Evolutionary conservation across 2,329 filamentous ascomycete genomes (phyloP), one percentile per base, ranked within the genome.

Genomic region (Aspergillus pseudotamarii): DNA sequence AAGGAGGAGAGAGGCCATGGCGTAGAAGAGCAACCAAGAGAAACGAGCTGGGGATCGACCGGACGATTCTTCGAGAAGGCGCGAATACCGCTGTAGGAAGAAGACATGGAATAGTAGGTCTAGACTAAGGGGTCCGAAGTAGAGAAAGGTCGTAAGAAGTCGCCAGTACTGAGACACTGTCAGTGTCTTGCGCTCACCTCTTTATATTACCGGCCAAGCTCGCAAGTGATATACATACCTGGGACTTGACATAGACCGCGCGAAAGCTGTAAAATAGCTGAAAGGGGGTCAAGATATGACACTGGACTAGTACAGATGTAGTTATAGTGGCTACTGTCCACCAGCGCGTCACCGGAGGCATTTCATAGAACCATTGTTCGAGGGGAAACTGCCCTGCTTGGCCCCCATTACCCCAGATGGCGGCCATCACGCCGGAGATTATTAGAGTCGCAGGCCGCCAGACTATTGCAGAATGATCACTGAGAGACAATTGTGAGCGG

Each of bases 321-420:
- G 93, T 83, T 48, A 98, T 89, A 0, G 94, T 96, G 5, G 94
- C 93, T 28, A 93, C 94, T 26, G 95, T 98, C 95, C 95, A 99
- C 90, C 92, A 96, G 65, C 95, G 85, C 43, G 95, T 99, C 79
- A 94, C 96, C 30, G 95, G 88, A 4, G 95, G 95, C 91, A 97
- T 97, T 79, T 99, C 95, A 86, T 93, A 97, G 80, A 97, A 98
- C 95, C 95, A 99, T 70, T 94, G 91, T 80, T 98, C 95, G 9
- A 99, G 85, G 48, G 94, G 95, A 73, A 97, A 84, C 66, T 86
- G 85, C 61, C 83, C 83, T 66, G 82, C 81, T 61, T 81, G 79
- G 16, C 74, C 79, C 55, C 75, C 80, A 67, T 80, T 80, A 36
- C 78, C 80, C 74, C 78, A 81, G 46, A 82, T 69, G 51, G 77